Base-by-base conservation (phyloP, 2,329 filamentous ascomycete species). In the Exophiala sp. region DNA sequence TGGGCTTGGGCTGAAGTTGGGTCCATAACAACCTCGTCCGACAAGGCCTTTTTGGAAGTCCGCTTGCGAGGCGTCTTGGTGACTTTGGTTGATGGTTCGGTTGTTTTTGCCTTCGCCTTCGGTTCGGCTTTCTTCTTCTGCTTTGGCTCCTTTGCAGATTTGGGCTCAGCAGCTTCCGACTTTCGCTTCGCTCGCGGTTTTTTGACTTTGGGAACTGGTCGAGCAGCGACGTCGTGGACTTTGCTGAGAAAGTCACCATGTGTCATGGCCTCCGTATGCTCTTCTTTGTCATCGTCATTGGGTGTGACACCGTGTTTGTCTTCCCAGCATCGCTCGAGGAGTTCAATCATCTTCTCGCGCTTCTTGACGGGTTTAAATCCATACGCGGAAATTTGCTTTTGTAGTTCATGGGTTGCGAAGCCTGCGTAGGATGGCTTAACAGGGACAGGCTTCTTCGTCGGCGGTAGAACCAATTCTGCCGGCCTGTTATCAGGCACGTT, bases 311-410 rank as follows among this genome's bases (percentile, higher is more conserved):
- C 54, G 44, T 74, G 68, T 62, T 80, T 80, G 50, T 79, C 81
- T 57, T 77, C 68, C 84, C 85, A 89, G 64, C 86, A 89, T 61
- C 81, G 78, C 44, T 85, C 72, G 10, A 90, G 69, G 9, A 88
- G 66, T 1, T 79, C 72, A 53, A 90, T 81, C 82, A 87, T 88
- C 7, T 80, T 79, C 42, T 76, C 73, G 14, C 86, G 76, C 48
- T 73, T 79, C 63, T 82, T 86, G 23, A 89, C 70, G 1, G 82
- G 71, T 62, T 89, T 90, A 67, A 90, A 89, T 0, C 83, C 84
- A 60, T 81, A 88, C 0, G 73, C 71, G 3, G 75, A 69, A 38
- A 90, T 69, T 60, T 84, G 76, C 48, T 74, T 78, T 2, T 79
- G 70, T 13, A 90, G 69, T 50, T 85, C 78, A 7, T 73, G 67